Evolutionary conservation across 2,329 filamentous ascomycete genomes (phyloP), one percentile per base, ranked within the genome.

Genomic region (Stemphylium vesicarium): DNA sequence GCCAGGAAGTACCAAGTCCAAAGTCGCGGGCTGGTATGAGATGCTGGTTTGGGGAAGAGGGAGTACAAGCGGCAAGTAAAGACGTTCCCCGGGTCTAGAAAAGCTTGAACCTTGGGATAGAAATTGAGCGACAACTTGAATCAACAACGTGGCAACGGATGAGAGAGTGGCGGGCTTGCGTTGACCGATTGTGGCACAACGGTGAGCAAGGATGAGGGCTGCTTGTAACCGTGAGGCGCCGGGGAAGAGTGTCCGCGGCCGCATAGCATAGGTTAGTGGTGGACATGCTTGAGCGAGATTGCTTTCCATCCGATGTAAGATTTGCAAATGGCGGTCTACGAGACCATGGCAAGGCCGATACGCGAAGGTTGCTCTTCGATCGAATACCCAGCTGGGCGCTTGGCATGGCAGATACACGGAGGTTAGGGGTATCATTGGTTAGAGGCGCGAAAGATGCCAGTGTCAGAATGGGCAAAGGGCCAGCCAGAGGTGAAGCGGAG

Each of bases 271-370:
- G 43, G 42, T 37, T 38, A 50, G 54, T 52, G 49, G 24, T 41
- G 22, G 45, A 42, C 39, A 56, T 51, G 49, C 40, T 18, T 59
- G 56, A 53, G 45, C 56, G 39, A 52, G 57, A 47, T 55, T 62
- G 59, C 50, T 39, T 56, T 60, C 51, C 41, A 50, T 56, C 42
- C 22, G 29, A 42, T 40, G 45, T 53, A 60, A 51, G 38, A 32
- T 59, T 44, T 55, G 53, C 38, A 69, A 69, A 69, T 64, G 59
- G 68, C 66, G 66, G 67, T 71, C 65, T 69, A 65, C 56, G 40
- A 36, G 49, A 55, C 51, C 53, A 55, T 55, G 49, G 50, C 38
- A 44, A 43, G 39, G 41, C 56, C 43, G 53, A 45, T 47, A 49
- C 52, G 53, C 47, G 46, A 53, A 31, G 15, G 13, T 11, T 46